phyloP scores from a whole-genome alignment of 805 yeast genomes.

The Candida maltosa region DNA sequence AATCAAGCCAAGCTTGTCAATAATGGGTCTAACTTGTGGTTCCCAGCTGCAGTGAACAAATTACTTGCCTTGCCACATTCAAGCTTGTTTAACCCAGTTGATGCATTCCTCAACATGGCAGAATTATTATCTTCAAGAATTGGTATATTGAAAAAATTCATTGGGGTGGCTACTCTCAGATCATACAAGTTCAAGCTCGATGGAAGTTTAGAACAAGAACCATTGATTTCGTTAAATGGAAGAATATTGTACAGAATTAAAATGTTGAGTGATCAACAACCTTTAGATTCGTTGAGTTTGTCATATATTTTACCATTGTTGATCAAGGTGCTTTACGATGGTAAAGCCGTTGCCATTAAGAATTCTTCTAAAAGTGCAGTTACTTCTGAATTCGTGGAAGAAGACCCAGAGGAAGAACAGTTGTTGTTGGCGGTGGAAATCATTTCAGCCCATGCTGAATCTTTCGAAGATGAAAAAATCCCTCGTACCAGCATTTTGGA shows the following conservation, averaged over 20 bases:
- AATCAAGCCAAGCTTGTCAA: constrained; percentile 48
- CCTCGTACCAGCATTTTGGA: constrained; percentile 67
- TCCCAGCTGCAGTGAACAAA: constrained; percentile 55
- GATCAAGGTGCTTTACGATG: constrained; percentile 62
- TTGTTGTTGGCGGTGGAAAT: constrained; percentile 73
- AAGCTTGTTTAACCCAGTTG: constrained; percentile 43
- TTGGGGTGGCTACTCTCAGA: constrained; percentile 73
- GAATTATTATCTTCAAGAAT: constrained; percentile 49
- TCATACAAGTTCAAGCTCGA: constrained; percentile 47
- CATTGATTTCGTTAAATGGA: constrained; percentile 50
- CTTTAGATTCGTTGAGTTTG: constrained; percentile 65
- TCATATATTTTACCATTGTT: constrained; percentile 76
- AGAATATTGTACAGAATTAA: constrained; percentile 75
- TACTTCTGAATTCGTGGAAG: constrained; percentile 72
- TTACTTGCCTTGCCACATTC: constrained; percentile 39
- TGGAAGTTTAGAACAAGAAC: constrained; percentile 45
- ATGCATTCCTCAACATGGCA: constrained; percentile 55
- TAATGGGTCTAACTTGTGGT: constrained; percentile 71
- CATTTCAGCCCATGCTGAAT: constrained; percentile 63
- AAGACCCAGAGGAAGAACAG: constrained; percentile 87
- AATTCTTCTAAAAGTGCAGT: constrained; percentile 48
- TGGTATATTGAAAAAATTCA: constrained; percentile 45
- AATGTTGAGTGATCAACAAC: constrained; percentile 67
- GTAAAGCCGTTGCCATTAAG: constrained; percentile 53
- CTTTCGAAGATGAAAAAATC: constrained; percentile 60